Conservation (phyloP, 208 protist genomes). For the Leishmania tropica region DNA sequence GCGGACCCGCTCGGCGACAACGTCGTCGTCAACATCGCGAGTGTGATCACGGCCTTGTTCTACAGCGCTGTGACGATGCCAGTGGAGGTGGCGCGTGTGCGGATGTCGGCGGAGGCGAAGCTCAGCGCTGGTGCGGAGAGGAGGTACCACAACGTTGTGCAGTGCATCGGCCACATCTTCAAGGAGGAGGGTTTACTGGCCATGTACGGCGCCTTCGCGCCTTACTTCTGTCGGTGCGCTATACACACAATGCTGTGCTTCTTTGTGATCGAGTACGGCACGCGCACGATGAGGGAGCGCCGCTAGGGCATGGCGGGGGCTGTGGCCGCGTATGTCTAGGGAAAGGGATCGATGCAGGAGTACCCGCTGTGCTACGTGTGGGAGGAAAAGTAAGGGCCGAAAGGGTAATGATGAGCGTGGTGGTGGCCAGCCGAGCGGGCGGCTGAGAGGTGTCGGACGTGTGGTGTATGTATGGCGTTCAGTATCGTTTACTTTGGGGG, state of each 20-base stretch:
- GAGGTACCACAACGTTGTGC: conserved; percentile 77
- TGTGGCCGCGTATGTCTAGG: neutral
- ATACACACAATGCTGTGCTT: conserved; percentile 92
- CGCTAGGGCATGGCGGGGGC: neutral
- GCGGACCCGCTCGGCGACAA: conserved; percentile 53
- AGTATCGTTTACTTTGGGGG: no score
- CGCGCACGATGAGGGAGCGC: conserved; percentile 31
- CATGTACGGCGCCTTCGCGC: conserved; percentile 88
- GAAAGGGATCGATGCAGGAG: no score
- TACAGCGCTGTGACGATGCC: conserved; percentile 91
- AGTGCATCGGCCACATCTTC: conserved; percentile 77
- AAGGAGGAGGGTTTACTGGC: conserved; percentile 78
- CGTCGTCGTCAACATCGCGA: conserved; percentile 80
- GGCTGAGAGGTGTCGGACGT: no score
- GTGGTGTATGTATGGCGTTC: no score
- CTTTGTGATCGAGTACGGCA: conserved; percentile 88
- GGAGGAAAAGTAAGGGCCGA: no score
- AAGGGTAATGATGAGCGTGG: no score
- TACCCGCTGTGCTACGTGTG: neutral
- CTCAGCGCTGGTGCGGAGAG: conserved; percentile 41
- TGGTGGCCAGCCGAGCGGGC: no score
- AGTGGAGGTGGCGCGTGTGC: conserved; percentile 87
- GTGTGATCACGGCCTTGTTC: conserved; percentile 82
- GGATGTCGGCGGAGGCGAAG: conserved; percentile 89
- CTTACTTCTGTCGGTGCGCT: conserved; percentile 89